Conservation (phyloP, 345 rosid species). For the Pistacia atlantica region DNA sequence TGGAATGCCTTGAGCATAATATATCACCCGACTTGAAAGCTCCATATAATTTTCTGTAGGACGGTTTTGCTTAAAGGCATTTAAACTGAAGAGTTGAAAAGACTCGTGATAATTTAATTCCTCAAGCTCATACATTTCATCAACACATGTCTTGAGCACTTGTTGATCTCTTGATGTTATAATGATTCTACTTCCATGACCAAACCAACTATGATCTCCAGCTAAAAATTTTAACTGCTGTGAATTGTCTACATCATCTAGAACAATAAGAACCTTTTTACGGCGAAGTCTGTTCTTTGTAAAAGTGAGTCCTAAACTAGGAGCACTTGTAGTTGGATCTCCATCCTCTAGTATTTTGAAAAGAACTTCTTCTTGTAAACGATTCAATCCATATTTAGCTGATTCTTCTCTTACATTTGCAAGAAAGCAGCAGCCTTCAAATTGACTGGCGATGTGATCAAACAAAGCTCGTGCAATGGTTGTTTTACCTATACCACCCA, state of each 20-base stretch:
- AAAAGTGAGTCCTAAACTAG: neutral
- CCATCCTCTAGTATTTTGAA: neutral
- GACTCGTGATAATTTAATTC: too few species aligned
- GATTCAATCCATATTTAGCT: too few species aligned
- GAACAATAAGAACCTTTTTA: neutral
- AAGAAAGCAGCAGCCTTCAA: constrained; percentile 33
- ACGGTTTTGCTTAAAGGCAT: too few species aligned
- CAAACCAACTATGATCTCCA: too few species aligned
- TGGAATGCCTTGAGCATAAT: neutral
- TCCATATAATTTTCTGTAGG: too few species aligned
- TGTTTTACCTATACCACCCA: constrained; percentile 39
- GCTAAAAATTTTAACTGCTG: neutral
- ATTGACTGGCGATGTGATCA: too few species aligned
- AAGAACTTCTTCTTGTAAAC: too few species aligned
- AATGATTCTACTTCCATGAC: too few species aligned
- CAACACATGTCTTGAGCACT: neutral
- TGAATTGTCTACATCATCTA: neutral
- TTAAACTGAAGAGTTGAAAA: too few species aligned
- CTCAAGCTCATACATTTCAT: neutral
- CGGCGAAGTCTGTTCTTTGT: neutral
- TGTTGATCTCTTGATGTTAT: neutral
- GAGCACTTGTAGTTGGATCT: neutral
- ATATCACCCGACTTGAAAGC: too few species aligned
- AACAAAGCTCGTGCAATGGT: too few species aligned
- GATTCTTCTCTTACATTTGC: constrained; percentile 32